These are phyloP conservation scores for Allomyces arbusculus DNA, from an alignment of 192 early-diverging fungal species.

Conservation along the genomic window DNA sequence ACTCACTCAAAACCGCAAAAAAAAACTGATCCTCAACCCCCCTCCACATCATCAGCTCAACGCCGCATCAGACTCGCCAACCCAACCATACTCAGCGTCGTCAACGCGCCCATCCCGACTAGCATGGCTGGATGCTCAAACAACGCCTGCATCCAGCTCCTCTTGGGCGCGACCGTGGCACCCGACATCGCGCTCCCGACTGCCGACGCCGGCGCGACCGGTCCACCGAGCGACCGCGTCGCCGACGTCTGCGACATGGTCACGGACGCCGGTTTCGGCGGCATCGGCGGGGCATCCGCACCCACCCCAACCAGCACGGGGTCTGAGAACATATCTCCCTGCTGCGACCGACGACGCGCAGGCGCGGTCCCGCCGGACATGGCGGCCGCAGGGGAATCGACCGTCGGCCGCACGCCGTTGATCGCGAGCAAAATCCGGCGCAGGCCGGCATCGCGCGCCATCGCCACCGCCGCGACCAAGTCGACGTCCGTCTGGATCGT, in stretches of 20 bases:
- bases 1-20: no score
- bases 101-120: background rate
- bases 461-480: constrained; percentile 58
- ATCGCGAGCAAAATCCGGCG: constrained; percentile 54
- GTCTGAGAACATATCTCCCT: background rate
- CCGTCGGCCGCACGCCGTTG: constrained; percentile 3
- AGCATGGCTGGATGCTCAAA: background rate
- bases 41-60: no score
- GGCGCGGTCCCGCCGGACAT: background rate
- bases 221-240: background rate
- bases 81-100: background rate
- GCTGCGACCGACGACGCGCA: background rate
- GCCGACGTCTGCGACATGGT: background rate
- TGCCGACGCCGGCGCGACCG: background rate
- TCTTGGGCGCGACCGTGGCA: background rate
- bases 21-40: no score
- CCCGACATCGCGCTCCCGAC: background rate
- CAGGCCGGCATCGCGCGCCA: constrained; percentile 54
- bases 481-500: constrained; percentile 56
- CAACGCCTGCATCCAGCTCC: background rate
- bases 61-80: background rate
- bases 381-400: background rate
- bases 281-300: background rate
- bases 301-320: background rate
- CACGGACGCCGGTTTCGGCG: background rate